Base-by-base conservation (phyloP, 768 basidiomycete genomes). In the Hortiboletus campestris region DNA sequence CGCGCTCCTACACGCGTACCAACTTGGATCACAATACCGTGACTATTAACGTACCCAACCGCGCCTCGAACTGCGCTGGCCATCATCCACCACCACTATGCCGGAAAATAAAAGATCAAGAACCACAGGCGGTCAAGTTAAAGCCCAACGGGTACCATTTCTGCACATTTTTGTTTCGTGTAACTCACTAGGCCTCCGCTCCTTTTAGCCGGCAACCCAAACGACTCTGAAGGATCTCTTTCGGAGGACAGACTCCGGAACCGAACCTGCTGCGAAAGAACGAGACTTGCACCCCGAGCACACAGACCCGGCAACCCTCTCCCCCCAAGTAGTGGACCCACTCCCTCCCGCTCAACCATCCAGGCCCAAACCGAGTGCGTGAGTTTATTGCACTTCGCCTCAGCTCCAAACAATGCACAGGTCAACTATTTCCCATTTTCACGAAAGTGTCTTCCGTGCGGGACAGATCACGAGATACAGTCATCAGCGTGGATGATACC, bases 211-310 rank as follows among this genome's bases (percentile, higher is more conserved):
- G 29, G 29, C 57, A 13, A 56, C 51, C 35, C 72, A 74, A 40
- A 66, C 61, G 47, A 72, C 69, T 19, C 61, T 74, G 7, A 58
- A 58, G 36, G 61, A 63, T 20, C 63, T 56, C 57, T 66, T 70
- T 51, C 64, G 51, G 58, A 65, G 36, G 52, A 61, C 54, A 3
- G 49, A 60, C 25, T 19, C 57, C 2, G 28, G 47, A 0, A 19
- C 6, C 1, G 28, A 39, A 4, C 17, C 46, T 31, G 9, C 39
- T 3, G 48, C 1, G 25, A 50, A 54, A 28, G 32, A 16, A 32
- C 57, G 57, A n/a, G 56, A 49, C 16, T 16, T 20, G 45, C 36
- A 40, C 11, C 5, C 13, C 31, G 49, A 57, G 40, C 31, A 46
- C n/a, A 31, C 40, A 14, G 49, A 41, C 29, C 41, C 35, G 5